Percentiles rank a stretch among this genome's conserved stretches.
Conservation (phyloP, 192 early-diverging fungal genomes). For the Coemansia sp. region DNA sequence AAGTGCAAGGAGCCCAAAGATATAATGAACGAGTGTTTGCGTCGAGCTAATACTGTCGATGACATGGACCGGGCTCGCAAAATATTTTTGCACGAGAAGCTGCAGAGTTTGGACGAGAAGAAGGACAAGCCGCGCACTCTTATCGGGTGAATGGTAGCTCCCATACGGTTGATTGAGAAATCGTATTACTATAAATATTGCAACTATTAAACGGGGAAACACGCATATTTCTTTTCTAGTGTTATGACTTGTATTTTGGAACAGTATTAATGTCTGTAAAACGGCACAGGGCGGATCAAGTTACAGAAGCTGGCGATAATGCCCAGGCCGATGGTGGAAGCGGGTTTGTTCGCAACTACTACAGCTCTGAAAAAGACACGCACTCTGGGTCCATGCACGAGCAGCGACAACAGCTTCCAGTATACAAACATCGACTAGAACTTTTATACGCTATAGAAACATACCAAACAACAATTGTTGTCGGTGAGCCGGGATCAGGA, state of each 20-base stretch:
- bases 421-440: constrained; percentile 82
- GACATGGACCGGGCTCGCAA: constrained; percentile 51
- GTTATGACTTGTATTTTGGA: no score
- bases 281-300: not conserved
- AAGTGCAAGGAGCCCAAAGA: constrained; percentile 41
- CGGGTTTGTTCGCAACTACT: constrained; percentile 34
- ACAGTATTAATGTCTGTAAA: not conserved
- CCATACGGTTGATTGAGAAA: not conserved
- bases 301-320: no score
- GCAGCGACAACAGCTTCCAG: constrained; percentile 81
- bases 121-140: constrained; percentile 49
- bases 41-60: constrained; percentile 47
- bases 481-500: constrained; percentile 94
- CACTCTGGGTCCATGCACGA: constrained; percentile 74
- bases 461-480: constrained; percentile 77
- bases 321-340: constrained; percentile 1
- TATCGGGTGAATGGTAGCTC: not conserved
- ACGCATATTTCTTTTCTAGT: not conserved
- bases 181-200: not conserved
- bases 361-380: constrained; percentile 13
- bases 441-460: constrained; percentile 82
- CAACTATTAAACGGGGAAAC: not conserved
- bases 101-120: constrained; percentile 27
- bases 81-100: constrained; percentile 27
- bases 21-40: constrained; percentile 55